Evolutionary conservation across 805 yeast genomes (phyloP).

Genomic region (Lachancea fermentati): DNA sequence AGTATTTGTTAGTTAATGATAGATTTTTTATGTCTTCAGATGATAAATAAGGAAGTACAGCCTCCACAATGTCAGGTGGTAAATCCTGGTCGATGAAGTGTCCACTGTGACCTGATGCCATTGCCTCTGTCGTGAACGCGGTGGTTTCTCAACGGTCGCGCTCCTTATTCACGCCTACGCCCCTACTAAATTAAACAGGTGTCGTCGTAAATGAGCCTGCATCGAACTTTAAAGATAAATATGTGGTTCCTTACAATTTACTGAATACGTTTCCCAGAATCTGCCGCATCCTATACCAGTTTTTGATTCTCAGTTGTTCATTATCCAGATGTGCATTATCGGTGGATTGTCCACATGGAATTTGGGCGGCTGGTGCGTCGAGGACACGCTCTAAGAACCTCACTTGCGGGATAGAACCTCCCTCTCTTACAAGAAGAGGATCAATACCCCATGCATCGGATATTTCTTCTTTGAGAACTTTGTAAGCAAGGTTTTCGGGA

Average conservation of each 20-base stretch:
- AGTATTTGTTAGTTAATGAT: slow-evolving; percentile 30
- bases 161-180: neutral
- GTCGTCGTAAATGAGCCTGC: neutral
- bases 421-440: slow-evolving; percentile 87
- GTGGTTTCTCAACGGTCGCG: no score
- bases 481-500: slow-evolving; percentile 66
- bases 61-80: slow-evolving; percentile 31
- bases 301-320: slow-evolving; percentile 75
- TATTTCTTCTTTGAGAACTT: slow-evolving; percentile 57
- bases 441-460: slow-evolving; percentile 68
- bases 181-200: no score
- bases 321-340: slow-evolving; percentile 92
- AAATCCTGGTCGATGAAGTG: slow-evolving; percentile 10
- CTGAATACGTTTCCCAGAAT: slow-evolving; percentile 52
- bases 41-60: slow-evolving; percentile 26
- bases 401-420: slow-evolving; percentile 93
- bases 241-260: slow-evolving; percentile 31
- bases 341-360: slow-evolving; percentile 93
- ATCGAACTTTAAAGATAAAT: neutral
- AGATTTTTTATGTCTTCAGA: slow-evolving; percentile 26
- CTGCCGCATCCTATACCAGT: slow-evolving; percentile 66
- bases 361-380: slow-evolving; percentile 85
- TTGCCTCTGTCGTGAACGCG: neutral
- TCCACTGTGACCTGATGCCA: neutral
- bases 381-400: slow-evolving; percentile 77